A percentile compares a stretch with the other conserved stretches of the same genome.
Evolutionary conservation across 495 filamentous ascomycete species (phyloP).

Genomic region (Hyaloscypha finlandica): DNA sequence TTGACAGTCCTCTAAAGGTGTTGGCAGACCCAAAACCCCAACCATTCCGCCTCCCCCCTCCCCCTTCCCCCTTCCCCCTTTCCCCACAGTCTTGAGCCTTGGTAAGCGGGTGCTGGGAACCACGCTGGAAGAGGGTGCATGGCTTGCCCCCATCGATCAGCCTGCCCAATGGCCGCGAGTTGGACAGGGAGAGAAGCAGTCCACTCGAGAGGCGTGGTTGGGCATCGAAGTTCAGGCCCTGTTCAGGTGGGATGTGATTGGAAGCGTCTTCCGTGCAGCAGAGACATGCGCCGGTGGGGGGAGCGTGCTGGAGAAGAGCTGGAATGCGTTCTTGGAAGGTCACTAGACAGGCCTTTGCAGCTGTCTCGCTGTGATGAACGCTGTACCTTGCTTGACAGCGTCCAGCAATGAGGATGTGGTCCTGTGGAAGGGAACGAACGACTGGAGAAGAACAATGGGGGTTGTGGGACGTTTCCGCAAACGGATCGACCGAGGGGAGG

Average conservation of each 20-base stretch:
- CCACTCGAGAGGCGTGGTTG: slow-evolving; percentile 6
- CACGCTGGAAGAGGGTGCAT: slow-evolving; percentile 13
- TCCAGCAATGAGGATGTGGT: too few relatives aligned
- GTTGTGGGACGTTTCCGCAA: not conserved
- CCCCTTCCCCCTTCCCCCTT: slow-evolving; percentile 1
- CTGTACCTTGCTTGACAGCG: too few relatives aligned
- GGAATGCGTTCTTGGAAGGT: not conserved
- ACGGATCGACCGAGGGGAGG: not conserved
- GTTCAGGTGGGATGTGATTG: slow-evolving; percentile 6
- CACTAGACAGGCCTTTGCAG: not conserved
- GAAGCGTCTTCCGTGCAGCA: slow-evolving; percentile 4
- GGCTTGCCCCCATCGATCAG: slow-evolving; percentile 4
- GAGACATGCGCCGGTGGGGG: not conserved
- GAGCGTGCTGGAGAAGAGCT: not conserved
- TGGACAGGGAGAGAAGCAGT: slow-evolving; percentile 5
- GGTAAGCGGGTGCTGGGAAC: slow-evolving; percentile 2
- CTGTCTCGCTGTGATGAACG: not conserved
- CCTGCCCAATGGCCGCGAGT: not conserved
- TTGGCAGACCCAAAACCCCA: not conserved
- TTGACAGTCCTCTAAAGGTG: not conserved
- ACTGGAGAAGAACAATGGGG: not conserved
- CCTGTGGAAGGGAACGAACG: not conserved
- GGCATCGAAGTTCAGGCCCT: slow-evolving; percentile 9
- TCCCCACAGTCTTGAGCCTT: slow-evolving; percentile 1
- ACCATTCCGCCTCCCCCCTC: not conserved